phyloP scores from a whole-genome alignment of 2,329 filamentous ascomycete genomes.

The Aspergillus jensenii region DNA sequence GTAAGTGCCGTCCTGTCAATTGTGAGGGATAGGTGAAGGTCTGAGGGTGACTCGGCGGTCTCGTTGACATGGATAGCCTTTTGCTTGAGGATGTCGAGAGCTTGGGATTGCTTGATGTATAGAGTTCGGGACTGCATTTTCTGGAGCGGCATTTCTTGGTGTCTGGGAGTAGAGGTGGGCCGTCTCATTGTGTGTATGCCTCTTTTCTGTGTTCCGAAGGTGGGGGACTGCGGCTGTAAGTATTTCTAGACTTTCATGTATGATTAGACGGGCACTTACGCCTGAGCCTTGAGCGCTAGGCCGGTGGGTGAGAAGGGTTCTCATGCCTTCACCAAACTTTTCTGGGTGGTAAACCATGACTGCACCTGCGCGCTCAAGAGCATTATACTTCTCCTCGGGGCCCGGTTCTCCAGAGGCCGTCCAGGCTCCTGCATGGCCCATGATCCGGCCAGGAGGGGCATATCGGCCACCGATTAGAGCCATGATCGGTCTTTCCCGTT shows the following conservation, averaged over 20 bases:
- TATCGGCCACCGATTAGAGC: slow-evolving; percentile 68
- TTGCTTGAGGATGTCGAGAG: slow-evolving; percentile 56
- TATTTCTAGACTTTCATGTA: background rate
- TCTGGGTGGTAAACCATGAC: slow-evolving; percentile 74
- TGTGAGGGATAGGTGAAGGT: slow-evolving; percentile 61
- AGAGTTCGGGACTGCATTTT: slow-evolving; percentile 50
- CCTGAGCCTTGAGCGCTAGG: slow-evolving; percentile 26
- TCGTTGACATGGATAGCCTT: slow-evolving; percentile 48
- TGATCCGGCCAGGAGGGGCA: slow-evolving; percentile 64
- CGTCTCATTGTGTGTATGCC: slow-evolving; percentile 50
- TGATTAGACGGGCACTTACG: slow-evolving; percentile 19
- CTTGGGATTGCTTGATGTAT: slow-evolving; percentile 55
- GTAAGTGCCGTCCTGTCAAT: slow-evolving; percentile 63
- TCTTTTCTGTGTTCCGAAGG: slow-evolving; percentile 45
- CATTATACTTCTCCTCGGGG: slow-evolving; percentile 64
- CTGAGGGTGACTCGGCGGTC: slow-evolving; percentile 36
- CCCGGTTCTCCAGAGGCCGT: slow-evolving; percentile 64
- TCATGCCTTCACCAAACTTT: slow-evolving; percentile 70
- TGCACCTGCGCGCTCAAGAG: slow-evolving; percentile 65
- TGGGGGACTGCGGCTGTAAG: slow-evolving; percentile 17
- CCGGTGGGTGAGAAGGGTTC: slow-evolving; percentile 53
- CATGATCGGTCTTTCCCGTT: slow-evolving; percentile 62
- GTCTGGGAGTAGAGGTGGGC: slow-evolving; percentile 16
- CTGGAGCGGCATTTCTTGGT: background rate
- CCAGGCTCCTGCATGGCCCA: slow-evolving; percentile 80